Percentiles rank a stretch among this genome's conserved stretches.
Evolutionary conservation across 139 green algal species (phyloP).

Genomic region (Chlamydomonas applanata): DNA sequence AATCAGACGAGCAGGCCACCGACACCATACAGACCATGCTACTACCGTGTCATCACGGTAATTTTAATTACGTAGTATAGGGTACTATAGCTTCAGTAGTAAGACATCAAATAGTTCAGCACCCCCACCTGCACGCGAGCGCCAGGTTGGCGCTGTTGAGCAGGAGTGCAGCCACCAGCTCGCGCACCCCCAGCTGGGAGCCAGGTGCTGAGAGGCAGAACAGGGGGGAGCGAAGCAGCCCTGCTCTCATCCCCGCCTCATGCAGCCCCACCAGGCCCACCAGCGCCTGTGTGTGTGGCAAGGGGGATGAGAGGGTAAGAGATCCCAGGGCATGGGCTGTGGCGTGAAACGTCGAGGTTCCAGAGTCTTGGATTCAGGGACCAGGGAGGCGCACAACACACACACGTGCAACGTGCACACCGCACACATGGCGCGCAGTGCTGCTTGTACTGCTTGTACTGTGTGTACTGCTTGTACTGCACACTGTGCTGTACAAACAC

Average conservation of each 20-base stretch:
- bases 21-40: too few relatives aligned
- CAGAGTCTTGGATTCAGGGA: neutral
- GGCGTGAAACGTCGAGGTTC: neutral
- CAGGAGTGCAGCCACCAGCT: slow-evolving; percentile 49
- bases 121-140: slow-evolving; percentile 55
- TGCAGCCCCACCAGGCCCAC: slow-evolving; percentile 50
- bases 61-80: too few relatives aligned
- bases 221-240: slow-evolving; percentile 42
- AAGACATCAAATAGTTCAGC: too few relatives aligned
- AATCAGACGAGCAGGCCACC: too few relatives aligned
- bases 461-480: too few relatives aligned
- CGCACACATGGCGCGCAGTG: neutral
- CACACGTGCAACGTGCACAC: neutral
- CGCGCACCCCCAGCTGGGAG: neutral
- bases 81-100: too few relatives aligned
- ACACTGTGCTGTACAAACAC: too few relatives aligned
- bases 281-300: slow-evolving; percentile 47
- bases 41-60: too few relatives aligned
- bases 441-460: too few relatives aligned
- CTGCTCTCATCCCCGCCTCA: slow-evolving; percentile 34
- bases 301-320: neutral
- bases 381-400: neutral
- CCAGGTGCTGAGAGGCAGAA: slow-evolving; percentile 14
- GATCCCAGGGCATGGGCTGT: neutral
- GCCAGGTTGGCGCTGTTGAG: slow-evolving; percentile 74